These are phyloP conservation scores for Wickerhamomyces queroliae DNA, from an alignment of 805 yeast species.

Conservation along the genomic window DNA sequence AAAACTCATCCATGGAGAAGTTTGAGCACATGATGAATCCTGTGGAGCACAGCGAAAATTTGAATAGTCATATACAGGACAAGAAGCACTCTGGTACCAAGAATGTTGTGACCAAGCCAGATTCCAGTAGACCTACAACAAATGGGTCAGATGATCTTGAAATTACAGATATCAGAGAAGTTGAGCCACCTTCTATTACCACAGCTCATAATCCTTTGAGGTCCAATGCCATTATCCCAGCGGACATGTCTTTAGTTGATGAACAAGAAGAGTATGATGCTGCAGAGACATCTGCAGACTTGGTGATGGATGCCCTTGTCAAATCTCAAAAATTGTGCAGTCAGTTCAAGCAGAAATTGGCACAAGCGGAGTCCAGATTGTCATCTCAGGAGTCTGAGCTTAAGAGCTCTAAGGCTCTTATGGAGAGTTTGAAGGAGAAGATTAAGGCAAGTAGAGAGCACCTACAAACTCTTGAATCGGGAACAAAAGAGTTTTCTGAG, in stretches of 20 bases:
- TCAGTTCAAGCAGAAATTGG: conserved; percentile 26
- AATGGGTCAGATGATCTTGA: conserved; percentile 27
- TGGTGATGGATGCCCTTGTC: conserved; percentile 32
- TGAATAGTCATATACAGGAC: not conserved
- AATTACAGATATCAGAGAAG: conserved; percentile 34
- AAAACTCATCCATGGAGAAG: conserved; percentile 4
- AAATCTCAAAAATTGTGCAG: conserved; percentile 32
- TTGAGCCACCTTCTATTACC: too few species aligned
- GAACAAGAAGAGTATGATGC: not conserved
- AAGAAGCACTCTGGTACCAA: not conserved
- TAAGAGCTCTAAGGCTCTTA: conserved; percentile 16
- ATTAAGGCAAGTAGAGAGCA: conserved; percentile 19
- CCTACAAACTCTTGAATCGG: conserved; percentile 18
- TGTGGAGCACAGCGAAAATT: too few species aligned
- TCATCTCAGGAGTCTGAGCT: conserved; percentile 21
- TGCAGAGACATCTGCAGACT: conserved; percentile 26
- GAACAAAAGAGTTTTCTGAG: conserved; percentile 15
- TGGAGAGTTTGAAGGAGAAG: conserved; percentile 15
- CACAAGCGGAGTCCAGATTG: conserved; percentile 22
- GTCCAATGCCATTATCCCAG: too few species aligned
- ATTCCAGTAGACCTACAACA: not conserved
- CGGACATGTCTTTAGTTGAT: too few species aligned
- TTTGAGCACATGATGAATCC: conserved; percentile 1
- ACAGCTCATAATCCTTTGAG: too few species aligned
- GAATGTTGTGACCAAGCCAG: not conserved